These are phyloP conservation scores for Rhodotorula kratochvilovae DNA, from an alignment of 768 basidiomycete species.

Conservation along the genomic window DNA sequence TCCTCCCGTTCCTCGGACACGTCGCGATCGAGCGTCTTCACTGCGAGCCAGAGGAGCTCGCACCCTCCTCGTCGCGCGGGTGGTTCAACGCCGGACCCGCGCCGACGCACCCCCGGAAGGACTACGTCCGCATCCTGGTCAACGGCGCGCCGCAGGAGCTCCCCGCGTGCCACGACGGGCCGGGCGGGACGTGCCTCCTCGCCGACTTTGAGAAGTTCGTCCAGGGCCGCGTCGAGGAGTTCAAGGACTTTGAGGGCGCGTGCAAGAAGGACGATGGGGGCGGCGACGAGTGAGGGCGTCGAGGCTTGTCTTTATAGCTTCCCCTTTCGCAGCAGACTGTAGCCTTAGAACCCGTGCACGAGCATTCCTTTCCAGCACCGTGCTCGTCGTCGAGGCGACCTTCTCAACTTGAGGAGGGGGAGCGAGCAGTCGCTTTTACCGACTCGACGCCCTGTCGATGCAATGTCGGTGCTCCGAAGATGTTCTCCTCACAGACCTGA, in stretches of 20 bases:
- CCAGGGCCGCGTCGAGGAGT: constrained; percentile 42
- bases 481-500: too few relatives aligned
- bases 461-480: too few relatives aligned
- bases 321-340: too few relatives aligned
- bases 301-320: neutral
- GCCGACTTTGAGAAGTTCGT: constrained; percentile 44
- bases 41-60: constrained; percentile 19
- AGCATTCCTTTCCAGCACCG: too few relatives aligned
- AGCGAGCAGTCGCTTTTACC: too few relatives aligned
- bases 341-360: too few relatives aligned
- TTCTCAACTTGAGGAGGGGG: too few relatives aligned
- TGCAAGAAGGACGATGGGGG: constrained; percentile 14
- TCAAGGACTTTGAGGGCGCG: constrained; percentile 26
- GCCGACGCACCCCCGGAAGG: constrained; percentile 27
- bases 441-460: too few relatives aligned
- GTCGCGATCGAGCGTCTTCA: constrained; percentile 49
- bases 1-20: constrained; percentile 51
- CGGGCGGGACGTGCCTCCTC: constrained; percentile 44
- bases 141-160: constrained; percentile 48
- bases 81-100: neutral
- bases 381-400: too few relatives aligned
- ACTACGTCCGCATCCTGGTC: constrained; percentile 48
- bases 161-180: constrained; percentile 47
- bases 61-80: neutral
- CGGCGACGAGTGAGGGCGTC: neutral